These are phyloP conservation scores for Fusarium pininemorale DNA, from an alignment of 2,329 filamentous ascomycete species.

Conservation along the genomic window DNA sequence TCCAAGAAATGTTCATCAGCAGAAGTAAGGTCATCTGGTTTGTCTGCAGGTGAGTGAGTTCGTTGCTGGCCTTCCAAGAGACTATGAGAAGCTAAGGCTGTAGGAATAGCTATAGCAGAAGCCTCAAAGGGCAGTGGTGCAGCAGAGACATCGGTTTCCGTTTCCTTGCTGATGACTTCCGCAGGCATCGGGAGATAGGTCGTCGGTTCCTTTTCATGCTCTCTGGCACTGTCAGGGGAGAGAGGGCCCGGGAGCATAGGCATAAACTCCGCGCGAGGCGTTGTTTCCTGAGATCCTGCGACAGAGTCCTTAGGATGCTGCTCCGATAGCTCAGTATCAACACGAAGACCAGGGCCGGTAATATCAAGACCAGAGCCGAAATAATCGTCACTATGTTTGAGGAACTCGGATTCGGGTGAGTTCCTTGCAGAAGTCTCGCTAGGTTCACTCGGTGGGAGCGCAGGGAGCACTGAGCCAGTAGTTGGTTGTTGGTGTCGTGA, in stretches of 20 bases:
- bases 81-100: constrained; percentile 39
- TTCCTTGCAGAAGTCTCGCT: constrained; percentile 51
- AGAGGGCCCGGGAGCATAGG: constrained; percentile 41
- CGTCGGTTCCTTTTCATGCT: not conserved
- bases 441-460: constrained; percentile 58
- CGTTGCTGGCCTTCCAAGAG: constrained; percentile 34
- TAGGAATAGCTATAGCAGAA: constrained; percentile 32
- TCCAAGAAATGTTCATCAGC: constrained; percentile 51
- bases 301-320: constrained; percentile 53
- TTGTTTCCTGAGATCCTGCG: constrained; percentile 71
- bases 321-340: constrained; percentile 52
- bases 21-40: constrained; percentile 46
- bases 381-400: constrained; percentile 43
- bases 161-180: constrained; percentile 54
- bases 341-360: constrained; percentile 46
- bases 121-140: constrained; percentile 49
- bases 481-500: constrained; percentile 52
- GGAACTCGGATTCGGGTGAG: constrained; percentile 45
- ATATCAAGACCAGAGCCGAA: constrained; percentile 35
- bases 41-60: constrained; percentile 29
- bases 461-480: constrained; percentile 56
- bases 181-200: constrained; percentile 52
- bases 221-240: not conserved
- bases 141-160: constrained; percentile 54
- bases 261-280: constrained; percentile 68